Evolutionary conservation across 805 yeast genomes (phyloP), one percentile per base, ranked within the genome.

Genomic region (Ogataea parapolymorpha): DNA sequence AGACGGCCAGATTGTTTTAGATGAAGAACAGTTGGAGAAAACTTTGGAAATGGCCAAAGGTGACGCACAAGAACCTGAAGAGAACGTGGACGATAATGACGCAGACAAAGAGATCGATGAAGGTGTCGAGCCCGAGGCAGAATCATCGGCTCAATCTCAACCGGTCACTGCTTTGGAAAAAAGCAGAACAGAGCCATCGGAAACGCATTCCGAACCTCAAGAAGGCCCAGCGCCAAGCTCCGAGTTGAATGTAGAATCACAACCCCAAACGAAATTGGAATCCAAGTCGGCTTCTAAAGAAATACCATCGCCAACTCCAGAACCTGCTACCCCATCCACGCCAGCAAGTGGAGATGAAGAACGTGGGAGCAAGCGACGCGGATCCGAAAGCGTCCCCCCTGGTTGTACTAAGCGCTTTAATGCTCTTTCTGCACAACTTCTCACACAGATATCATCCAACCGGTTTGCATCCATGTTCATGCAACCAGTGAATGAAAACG

Each of bases 391-490:
- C 23, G 35, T 36, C 11, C 40, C 48, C 8, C 39, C 52, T 7
- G 39, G 37, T 10, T 14, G 46, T 12, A 70, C 68, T 41, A 79
- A 80, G 54, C 68, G 79, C 48, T 80, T 85, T 60, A 84, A 78
- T 48, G 66, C 72, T 16, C 66, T 82, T 14, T 82, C 87, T 0
- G 65, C 72, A 6, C 84, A 82, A 32, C 65, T 86, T 24, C 62
- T 86, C 35, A 70, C 77, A 13, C 80, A 81, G 45, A 78, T 85
- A 7, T 74, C 82, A 27, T 79, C 86, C 2, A 82, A 84, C 58
- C 68, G 86, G 42, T 82, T 75, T 53, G 85, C 93, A 0, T 80
- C 89, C 0, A 80, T 85, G 42, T 86, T 86, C 57, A 57, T 82
- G 27, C 77, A 74, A 39, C 87, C 93, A 0, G 93, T 86, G 12